Conservation (phyloP, 495 filamentous ascomycete genomes). For the Penicillium herquei region DNA sequence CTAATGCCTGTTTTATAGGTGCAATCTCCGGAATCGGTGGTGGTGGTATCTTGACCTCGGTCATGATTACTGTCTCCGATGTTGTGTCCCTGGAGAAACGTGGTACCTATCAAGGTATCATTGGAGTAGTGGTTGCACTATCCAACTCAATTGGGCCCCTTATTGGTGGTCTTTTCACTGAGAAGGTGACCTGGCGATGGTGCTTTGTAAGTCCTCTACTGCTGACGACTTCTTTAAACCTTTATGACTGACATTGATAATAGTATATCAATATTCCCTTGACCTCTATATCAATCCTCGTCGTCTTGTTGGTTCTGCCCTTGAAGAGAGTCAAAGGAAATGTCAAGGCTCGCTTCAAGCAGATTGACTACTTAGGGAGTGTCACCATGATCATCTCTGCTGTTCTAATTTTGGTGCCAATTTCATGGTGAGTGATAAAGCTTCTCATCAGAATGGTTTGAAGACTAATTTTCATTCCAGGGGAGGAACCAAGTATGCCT, state of each 20-base stretch:
- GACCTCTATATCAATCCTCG: conserved; percentile 1
- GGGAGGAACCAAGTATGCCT: conserved; percentile 11
- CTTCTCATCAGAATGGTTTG: background rate
- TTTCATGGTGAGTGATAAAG: conserved; percentile 1
- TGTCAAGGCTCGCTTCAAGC: background rate
- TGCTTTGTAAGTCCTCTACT: conserved; percentile 30
- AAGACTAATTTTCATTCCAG: background rate
- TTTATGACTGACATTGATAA: background rate
- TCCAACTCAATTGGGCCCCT: conserved; percentile 38
- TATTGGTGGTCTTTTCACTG: conserved; percentile 42
- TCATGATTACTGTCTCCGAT: conserved; percentile 7
- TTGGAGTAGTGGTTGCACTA: conserved; percentile 44
- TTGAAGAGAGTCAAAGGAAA: conserved; percentile 1
- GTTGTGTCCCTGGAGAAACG: conserved; percentile 9
- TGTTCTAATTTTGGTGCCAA: conserved; percentile 5
- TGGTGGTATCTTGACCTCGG: conserved; percentile 5
- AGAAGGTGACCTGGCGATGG: conserved; percentile 43
- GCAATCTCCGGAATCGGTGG: conserved; percentile 5
- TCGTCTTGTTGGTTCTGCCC: conserved; percentile 1
- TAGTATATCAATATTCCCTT: conserved; percentile 9
- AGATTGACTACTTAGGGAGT: conserved; percentile 9
- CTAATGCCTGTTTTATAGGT: background rate
- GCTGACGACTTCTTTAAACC: background rate
- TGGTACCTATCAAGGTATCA: conserved; percentile 25
- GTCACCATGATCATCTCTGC: conserved; percentile 3